A percentile compares a stretch with the other conserved stretches of the same genome.
Evolutionary conservation across 164 flowering plant species (phyloP).

Genomic region (Vitis labrusca): DNA sequence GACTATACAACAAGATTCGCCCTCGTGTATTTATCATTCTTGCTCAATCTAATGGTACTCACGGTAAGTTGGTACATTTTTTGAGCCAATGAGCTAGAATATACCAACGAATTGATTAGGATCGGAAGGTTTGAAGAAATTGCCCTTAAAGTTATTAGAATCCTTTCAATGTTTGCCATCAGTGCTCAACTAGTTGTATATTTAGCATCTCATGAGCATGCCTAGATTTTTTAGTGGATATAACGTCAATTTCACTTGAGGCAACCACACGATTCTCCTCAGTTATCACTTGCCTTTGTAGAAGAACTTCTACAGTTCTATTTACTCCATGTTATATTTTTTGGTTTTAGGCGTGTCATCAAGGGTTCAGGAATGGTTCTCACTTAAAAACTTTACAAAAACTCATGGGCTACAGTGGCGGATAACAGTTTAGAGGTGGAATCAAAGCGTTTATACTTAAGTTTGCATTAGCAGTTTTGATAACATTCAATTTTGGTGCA

Average conservation of each 20-base stretch:
- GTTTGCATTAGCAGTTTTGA: no score
- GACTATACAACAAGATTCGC: constrained; percentile 86
- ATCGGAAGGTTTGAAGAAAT: constrained; percentile 82
- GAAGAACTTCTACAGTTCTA: constrained; percentile 96
- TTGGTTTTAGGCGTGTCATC: constrained; percentile 73
- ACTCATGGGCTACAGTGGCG: constrained; percentile 96
- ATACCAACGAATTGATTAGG: constrained; percentile 87
- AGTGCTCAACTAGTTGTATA: constrained; percentile 95
- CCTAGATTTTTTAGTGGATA: constrained; percentile 85
- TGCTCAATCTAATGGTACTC: constrained; percentile 91
- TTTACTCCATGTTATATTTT: constrained; percentile 79
- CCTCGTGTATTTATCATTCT: constrained; percentile 92
- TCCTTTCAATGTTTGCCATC: constrained; percentile 87
- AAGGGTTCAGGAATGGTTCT: constrained; percentile 97
- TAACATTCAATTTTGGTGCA: no score
- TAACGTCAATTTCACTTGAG: constrained; percentile 81
- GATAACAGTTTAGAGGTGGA: constrained; percentile 3
- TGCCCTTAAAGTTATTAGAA: constrained; percentile 68
- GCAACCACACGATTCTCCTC: constrained; percentile 83
- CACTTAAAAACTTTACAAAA: constrained; percentile 85
- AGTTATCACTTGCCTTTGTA: constrained; percentile 80
- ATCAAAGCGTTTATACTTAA: no score
- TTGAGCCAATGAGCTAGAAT: constrained; percentile 96
- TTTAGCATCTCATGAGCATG: constrained; percentile 91
- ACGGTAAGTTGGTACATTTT: constrained; percentile 87